Evolutionary conservation across 2,329 filamentous ascomycete genomes (phyloP).

Genomic region (Fusarium fujikuroi): DNA sequence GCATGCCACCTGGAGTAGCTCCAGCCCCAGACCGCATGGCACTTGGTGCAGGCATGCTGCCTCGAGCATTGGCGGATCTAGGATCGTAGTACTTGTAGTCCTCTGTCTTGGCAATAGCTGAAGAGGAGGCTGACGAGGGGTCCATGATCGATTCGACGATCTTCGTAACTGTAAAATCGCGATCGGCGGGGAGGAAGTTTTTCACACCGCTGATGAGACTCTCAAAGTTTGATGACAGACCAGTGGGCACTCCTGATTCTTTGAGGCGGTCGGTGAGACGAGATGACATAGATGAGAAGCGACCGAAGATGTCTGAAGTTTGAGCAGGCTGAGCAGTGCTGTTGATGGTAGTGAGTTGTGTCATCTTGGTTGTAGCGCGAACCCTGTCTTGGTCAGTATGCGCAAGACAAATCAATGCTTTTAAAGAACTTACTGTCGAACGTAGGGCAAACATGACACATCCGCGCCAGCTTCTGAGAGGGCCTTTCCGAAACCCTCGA

Average conservation of each 20-base stretch:
- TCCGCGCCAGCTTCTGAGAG: slow-evolving; percentile 81
- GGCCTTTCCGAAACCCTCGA: slow-evolving; percentile 87
- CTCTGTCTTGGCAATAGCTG: slow-evolving; percentile 95
- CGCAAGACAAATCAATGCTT: background rate
- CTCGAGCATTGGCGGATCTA: slow-evolving; percentile 89
- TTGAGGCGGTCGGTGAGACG: slow-evolving; percentile 94
- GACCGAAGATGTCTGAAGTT: slow-evolving; percentile 86
- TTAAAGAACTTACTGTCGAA: slow-evolving; percentile 75
- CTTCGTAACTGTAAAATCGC: slow-evolving; percentile 95
- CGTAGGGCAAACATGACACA: slow-evolving; percentile 81
- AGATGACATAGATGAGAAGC: slow-evolving; percentile 91
- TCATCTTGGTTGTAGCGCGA: slow-evolving; percentile 96
- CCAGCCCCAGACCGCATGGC: slow-evolving; percentile 60
- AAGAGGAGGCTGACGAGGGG: slow-evolving; percentile 86
- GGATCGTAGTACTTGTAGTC: slow-evolving; percentile 98
- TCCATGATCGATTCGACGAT: slow-evolving; percentile 99
- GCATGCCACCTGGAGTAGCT: slow-evolving; percentile 60
- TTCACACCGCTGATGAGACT: slow-evolving; percentile 95
- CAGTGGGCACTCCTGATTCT: slow-evolving; percentile 81
- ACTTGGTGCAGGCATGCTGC: slow-evolving; percentile 86
- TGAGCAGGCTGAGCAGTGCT: slow-evolving; percentile 70
- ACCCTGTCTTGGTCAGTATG: slow-evolving; percentile 65
- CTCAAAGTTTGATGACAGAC: slow-evolving; percentile 83
- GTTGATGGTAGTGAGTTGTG: slow-evolving; percentile 93
- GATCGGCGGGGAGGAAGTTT: slow-evolving; percentile 96